Base-by-base conservation (phyloP, 163 green algal genomes). In the Chlamydomonas reinhardtii region DNA sequence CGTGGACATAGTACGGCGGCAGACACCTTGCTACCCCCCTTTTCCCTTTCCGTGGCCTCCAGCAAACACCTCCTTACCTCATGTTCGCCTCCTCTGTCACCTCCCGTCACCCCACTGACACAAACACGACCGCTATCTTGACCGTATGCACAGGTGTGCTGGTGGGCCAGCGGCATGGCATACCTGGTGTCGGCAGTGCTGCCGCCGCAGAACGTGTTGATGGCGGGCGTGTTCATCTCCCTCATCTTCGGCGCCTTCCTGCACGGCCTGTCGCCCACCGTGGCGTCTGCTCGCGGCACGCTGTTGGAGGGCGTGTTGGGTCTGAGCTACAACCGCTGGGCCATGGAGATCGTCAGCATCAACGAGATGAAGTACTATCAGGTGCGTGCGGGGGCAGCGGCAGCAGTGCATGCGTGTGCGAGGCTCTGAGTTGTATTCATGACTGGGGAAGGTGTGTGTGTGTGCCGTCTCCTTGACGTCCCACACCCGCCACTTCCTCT, bases 241-340 rank as follows among this genome's bases (percentile, higher is more conserved):
- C 85, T 94, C 72, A 91, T 93, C 71, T 82, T 92, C 37, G 91
- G 91, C 25, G 89, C 89, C 34, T 94, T 93, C 78, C 25, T 90
- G 54, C 85, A 90, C 77, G 91, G 89, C 56, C 69, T 93, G 17
- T 82, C 70, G 4, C 84, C 84, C 39, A 82, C 76, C 3, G 14
- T 92, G 4, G 85, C 84, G 2, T 27, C 35, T 29, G 71, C 69
- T 14, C 81, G 89, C 15, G 85, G 86, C 6, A 82, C 66, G 0
- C 25, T 72, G 12, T 31, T 93, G 78, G 89, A 91, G 88, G 77
- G 82, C n/a, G 34, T 93, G 19, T 71, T 93, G 74, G 85, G 70
- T 1, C 20, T 93, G 2, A 87, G 70, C 31, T 92, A 91, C 84
- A 91, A 90, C 79, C 74, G 85, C 65, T 91, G 75, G 52, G 85